Evolutionary conservation across 1,284 basidiomycete genomes (phyloP), one percentile per base, ranked within the genome.

Genomic region (Apiotrichum montevideense): DNA sequence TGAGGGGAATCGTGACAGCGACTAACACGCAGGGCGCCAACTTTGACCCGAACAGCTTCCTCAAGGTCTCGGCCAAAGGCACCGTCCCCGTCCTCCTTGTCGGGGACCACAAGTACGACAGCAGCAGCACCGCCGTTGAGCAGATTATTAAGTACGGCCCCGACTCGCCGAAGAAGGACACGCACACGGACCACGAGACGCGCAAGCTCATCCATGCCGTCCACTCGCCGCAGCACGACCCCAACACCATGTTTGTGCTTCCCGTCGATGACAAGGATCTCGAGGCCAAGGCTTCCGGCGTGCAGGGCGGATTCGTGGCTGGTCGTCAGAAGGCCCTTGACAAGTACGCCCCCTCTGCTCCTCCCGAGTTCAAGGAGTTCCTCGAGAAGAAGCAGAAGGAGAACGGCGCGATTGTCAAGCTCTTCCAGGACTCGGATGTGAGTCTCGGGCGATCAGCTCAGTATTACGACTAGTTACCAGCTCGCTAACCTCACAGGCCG

Each of bases 181-280:
- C 70, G n/a, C 61, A 65, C 52, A 63, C 63, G 43, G 33, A 66
- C 63, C 44, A 69, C 67, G 52, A 67, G 66, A 56, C 54, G 42
- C 34, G 51, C n/a, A 57, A 57, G 59, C 66, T 74, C 52, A 69
- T 73, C 62, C 65, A 68, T 41, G 66, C 66, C 60, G 72, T 85
- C 51, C 84, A 86, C 71, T 78, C 79, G 40, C 80, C 81, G 35
- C 74, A 75, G 46, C 77, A 82, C 62, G 84, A 86, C 68, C 83
- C 85, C 55, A 86, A 86, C 76, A 66, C 66, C 6, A 64, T 67
- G 7, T 66, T 83, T 8, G 71, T 82, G 33, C 75, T 79, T 40
- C 80, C 84, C 63, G 67, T 80, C 65, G 43, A 80, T 63, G 81
- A 84, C 40, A 77, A 80, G 45, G 83, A 85, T 68, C 71, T 83